Conservation (phyloP, 345 rosid genomes). For the Populus ilicifolia region DNA sequence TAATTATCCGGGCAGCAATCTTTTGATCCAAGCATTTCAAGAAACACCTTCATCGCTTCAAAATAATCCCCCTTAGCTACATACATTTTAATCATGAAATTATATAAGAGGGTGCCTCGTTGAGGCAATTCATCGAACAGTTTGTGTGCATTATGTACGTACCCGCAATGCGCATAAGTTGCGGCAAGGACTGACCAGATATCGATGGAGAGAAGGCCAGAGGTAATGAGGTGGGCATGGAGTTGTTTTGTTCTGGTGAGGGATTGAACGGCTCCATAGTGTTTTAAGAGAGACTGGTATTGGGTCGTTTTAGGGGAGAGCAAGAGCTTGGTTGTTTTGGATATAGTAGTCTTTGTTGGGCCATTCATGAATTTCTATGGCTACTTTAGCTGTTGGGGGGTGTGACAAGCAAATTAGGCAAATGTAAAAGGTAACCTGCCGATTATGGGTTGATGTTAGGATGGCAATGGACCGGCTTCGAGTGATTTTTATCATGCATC, state of each 20-base stretch:
- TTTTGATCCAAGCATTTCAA: conserved; percentile 41
- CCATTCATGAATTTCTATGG: conserved; percentile 25
- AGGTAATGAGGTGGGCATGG: conserved; percentile 44
- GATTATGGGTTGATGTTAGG: too few relatives aligned
- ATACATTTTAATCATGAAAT: conserved; percentile 43
- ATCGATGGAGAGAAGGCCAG: conserved; percentile 25
- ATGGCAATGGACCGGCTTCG: too few relatives aligned
- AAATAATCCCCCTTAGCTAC: conserved; percentile 23
- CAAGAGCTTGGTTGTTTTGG: conserved; percentile 7
- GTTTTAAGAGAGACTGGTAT: conserved; percentile 42
- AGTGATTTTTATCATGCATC: too few relatives aligned
- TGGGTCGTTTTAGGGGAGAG: conserved; percentile 16
- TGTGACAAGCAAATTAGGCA: too few relatives aligned
- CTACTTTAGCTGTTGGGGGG: too few relatives aligned
- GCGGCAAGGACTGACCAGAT: conserved; percentile 26
- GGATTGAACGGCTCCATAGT: conserved; percentile 37
- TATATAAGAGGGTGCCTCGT: conserved; percentile 37
- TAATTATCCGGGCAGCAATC: conserved; percentile 44
- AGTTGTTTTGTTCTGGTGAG: conserved; percentile 38
- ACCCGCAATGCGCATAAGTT: conserved; percentile 17
- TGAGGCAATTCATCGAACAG: conserved; percentile 53
- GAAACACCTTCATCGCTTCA: conserved; percentile 38
- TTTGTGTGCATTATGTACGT: conserved; percentile 28
- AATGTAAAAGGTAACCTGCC: too few relatives aligned
- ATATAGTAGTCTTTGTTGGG: conserved; percentile 10